Base-by-base conservation (phyloP, 208 protist species). In the Acanthamoeba castellanii region DNA sequence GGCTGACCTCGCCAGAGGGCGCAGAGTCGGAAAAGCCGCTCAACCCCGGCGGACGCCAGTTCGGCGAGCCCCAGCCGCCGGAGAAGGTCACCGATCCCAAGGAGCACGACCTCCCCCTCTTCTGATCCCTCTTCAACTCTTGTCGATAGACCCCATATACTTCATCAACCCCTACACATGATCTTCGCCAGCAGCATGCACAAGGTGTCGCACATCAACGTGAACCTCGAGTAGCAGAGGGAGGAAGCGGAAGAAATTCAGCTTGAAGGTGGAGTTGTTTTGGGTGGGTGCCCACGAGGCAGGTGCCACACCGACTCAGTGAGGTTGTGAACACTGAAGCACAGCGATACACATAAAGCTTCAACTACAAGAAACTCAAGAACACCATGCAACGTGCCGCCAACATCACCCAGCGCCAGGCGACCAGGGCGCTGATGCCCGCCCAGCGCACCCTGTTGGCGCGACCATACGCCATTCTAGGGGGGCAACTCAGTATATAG, bases 71-170 rank as follows among this genome's bases (percentile, higher is more conserved):
- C 8, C 74, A 82, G 37, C 74, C 74, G 32, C 74, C 74, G 16
- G 74, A 82, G 25, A 82, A 82, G 74, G 74, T 82, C 34, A 82
- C n/a, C 42, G 74, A 82, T 27, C 74, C 74, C 37, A 82, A 82
- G 42, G 34, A 82, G 11, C 74, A 82, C 25, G 74, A 82, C 42
- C 74, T 82, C 14, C 74, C 74, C 20, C 74, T 82, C 74, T 82
- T 82, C 37, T 82, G 34, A 76, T 76, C 25, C 0, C 7, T 14
- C 1, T 55, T 55, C 6, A 0, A 55, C 50, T 68, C n/a, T n/a
- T n/a, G n/a, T n/a, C n/a, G n/a, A n/a, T n/a, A n/a, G n/a, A n/a
- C n/a, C n/a, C n/a, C n/a, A 18, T 27, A n/a, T 68, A 68, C 61
- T n/a, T 27, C 16, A n/a, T 68, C 3, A 68, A 68, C 27, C 61